Base-by-base conservation (phyloP, 306 rosid species). In the Fagus sylvatica region DNA sequence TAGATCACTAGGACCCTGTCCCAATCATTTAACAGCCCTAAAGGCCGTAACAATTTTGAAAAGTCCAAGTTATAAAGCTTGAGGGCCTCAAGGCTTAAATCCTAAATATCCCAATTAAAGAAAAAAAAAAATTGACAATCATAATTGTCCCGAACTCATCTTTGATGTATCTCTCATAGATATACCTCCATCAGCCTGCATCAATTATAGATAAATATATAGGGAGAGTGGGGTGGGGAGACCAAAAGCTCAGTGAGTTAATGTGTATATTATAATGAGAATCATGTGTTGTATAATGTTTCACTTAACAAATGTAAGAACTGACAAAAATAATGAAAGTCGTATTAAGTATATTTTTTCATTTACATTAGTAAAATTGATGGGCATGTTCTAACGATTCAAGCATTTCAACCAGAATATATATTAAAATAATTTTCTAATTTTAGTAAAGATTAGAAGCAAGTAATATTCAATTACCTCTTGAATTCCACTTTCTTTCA, bases 401-500 rank as follows among this genome's bases (percentile, higher is more conserved):
- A 39, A 46, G 71, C 54, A 61, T 15, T 54, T 40, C 41, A 22
- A 53, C 51, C 56, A 59, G 36, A 49, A 48, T 16, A 64, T 16
- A 75, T n/a, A 49, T 8, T 49, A 79, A 72, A 59, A 43, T 51
- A 77, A 83, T 34, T 59, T 32, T 46, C 2, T 33, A 62, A 2
- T 5, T 62, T 13, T 6, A 15, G 13, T 34, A 34, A 15, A 19
- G 55, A 69, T 41, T 8, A 42, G 66, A 74, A 71, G 73, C 33
- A 73, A 61, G 57, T 7, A 71, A 30, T 78, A 80, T 48, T 79
- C 61, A 78, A 69, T 83, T 86, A 88, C 99, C 98, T 95, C 99
- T 85, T 72, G 89, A 79, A 95, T 95, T 82, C 86, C 93, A 89
- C 82, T 90, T 82, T 91, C 94, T 80, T 82, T 88, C 73, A 95